These are phyloP conservation scores for Coemansia sp. DNA, from an alignment of 192 early-diverging fungal species.

Conservation along the genomic window DNA sequence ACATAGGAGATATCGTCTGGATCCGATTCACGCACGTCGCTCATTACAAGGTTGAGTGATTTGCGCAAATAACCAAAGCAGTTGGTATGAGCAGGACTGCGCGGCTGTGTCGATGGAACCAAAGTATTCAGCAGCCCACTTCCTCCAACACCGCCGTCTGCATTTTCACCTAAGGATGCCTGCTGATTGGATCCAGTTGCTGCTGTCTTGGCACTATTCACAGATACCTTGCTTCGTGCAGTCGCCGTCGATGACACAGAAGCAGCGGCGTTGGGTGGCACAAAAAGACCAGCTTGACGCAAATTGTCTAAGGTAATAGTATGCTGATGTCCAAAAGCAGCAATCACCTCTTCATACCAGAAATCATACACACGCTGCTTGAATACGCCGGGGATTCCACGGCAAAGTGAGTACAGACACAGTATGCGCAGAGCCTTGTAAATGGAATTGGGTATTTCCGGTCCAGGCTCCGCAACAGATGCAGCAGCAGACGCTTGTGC, in stretches of 20 bases:
- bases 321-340: conserved; percentile 92
- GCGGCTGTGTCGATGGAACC: conserved; percentile 23
- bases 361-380: conserved; percentile 82
- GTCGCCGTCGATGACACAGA: conserved; percentile 44
- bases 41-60: conserved; percentile 72
- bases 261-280: conserved; percentile 45
- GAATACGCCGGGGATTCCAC: conserved; percentile 64
- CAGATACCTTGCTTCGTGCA: too few species aligned
- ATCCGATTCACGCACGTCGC: conserved; percentile 80
- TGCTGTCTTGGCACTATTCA: too few species aligned
- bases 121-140: conserved; percentile 14
- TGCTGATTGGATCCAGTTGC: background rate
- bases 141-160: background rate
- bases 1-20: conserved; percentile 90
- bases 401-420: conserved; percentile 78
- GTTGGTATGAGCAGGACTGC: conserved; percentile 25
- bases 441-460: conserved; percentile 37
- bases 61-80: conserved; percentile 56
- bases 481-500: too few species aligned
- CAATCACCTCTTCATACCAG: conserved; percentile 78
- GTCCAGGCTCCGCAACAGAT: too few species aligned
- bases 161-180: too few species aligned
- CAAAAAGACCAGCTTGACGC: conserved; percentile 58
- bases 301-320: conserved; percentile 83
- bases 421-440: conserved; percentile 74